These are phyloP conservation scores for Vitis vinifera DNA, from an alignment of 164 flowering plant species.

Conservation along the genomic window DNA sequence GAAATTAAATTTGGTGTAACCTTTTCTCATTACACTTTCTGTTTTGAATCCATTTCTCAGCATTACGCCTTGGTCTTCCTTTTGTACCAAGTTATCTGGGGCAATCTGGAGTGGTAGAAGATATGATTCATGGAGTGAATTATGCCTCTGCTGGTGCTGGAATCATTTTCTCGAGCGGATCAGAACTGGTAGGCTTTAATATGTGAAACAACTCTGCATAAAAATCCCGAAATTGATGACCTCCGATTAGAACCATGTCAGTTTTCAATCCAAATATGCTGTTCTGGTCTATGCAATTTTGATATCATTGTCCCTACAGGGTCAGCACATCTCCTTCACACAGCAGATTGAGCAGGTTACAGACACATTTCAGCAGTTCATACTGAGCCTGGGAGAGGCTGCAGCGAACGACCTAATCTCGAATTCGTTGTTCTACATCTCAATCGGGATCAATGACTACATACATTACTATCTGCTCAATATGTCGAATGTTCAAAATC, in stretches of 20 bases:
- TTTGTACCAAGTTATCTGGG: slow-evolving; percentile 83
- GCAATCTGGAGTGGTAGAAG: slow-evolving; percentile 52
- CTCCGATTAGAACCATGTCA: too few species aligned
- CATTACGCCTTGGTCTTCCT: slow-evolving; percentile 75
- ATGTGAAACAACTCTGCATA: too few species aligned
- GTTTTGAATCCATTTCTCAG: slow-evolving; percentile 29
- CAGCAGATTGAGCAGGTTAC: slow-evolving; percentile 84
- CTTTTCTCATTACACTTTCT: background rate
- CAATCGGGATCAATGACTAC: slow-evolving; percentile 84
- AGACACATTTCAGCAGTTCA: slow-evolving; percentile 73
- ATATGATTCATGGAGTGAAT: slow-evolving; percentile 82
- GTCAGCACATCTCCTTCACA: slow-evolving; percentile 70
- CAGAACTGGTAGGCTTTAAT: slow-evolving; percentile 66
- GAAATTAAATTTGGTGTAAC: background rate
- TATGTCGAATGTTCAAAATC: slow-evolving; percentile 62
- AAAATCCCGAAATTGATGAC: too few species aligned
- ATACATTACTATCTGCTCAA: slow-evolving; percentile 85
- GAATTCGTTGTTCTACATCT: slow-evolving; percentile 67
- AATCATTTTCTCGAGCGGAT: slow-evolving; percentile 77
- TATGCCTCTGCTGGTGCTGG: slow-evolving; percentile 97
- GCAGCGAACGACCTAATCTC: slow-evolving; percentile 56
- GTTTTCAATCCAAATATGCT: too few species aligned
- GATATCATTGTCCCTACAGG: slow-evolving; percentile 35
- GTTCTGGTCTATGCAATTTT: too few species aligned
- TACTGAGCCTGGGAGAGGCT: slow-evolving; percentile 62